phyloP scores from a whole-genome alignment of 768 basidiomycete genomes.

The Lepiota subincarnata region DNA sequence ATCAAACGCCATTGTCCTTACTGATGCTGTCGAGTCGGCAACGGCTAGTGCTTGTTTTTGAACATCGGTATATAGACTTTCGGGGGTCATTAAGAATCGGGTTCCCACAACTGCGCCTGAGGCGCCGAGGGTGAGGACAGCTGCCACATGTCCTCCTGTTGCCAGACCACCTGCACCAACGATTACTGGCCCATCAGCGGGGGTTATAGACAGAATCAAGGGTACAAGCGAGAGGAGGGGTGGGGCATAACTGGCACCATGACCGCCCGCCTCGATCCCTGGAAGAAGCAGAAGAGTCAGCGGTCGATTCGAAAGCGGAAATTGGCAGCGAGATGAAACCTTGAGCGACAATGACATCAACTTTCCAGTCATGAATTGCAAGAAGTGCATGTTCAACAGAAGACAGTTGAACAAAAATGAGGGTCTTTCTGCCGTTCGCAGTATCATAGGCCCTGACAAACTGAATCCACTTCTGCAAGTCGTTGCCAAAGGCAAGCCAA shows the following conservation, averaged over 20 bases:
- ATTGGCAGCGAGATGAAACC: constrained; percentile 34
- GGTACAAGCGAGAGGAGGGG: constrained; percentile 61
- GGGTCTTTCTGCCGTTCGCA: constrained; percentile 34
- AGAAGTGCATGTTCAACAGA: constrained; percentile 54
- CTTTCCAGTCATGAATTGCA: constrained; percentile 65
- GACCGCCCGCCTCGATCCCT: constrained; percentile 83
- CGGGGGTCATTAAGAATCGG: constrained; percentile 65
- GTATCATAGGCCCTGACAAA: constrained; percentile 54
- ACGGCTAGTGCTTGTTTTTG: constrained; percentile 51
- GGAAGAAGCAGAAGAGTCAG: constrained; percentile 12
- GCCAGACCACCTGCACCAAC: constrained; percentile 75
- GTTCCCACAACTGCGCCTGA: constrained; percentile 71
- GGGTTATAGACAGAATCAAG: constrained; percentile 41
- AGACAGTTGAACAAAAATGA: constrained; percentile 63
- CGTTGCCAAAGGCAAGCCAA: constrained; percentile 71
- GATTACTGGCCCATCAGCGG: constrained; percentile 44
- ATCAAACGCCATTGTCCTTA: constrained; percentile 65
- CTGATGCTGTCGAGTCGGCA: constrained; percentile 42
- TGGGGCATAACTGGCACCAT: constrained; percentile 54
- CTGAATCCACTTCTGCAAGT: constrained; percentile 56
- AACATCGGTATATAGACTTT: constrained; percentile 51
- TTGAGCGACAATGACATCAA: constrained; percentile 75
- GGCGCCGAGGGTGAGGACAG: constrained; percentile 62
- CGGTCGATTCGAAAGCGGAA: not conserved
- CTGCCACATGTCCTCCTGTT: constrained; percentile 60